Evolutionary conservation across 352 stramenopile species (phyloP).

Genomic region (Phytophthora pini): DNA sequence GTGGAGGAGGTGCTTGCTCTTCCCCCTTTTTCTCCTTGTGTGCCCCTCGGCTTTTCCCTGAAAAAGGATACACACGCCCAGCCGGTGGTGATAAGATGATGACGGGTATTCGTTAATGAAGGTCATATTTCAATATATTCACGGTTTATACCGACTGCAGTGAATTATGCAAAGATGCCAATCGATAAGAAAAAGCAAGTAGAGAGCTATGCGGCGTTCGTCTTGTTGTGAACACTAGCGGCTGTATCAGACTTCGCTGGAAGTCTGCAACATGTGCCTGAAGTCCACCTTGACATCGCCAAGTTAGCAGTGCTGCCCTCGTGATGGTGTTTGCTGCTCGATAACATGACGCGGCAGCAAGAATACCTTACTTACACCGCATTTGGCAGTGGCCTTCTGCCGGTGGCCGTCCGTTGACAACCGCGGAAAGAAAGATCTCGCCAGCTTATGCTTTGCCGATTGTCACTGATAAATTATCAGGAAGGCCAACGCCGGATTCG

Average conservation of each 20-base stretch:
- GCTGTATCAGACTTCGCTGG: background rate
- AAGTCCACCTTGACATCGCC: background rate
- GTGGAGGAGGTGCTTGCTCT: conserved; percentile 20
- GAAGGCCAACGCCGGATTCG: too few species aligned
- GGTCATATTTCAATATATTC: background rate
- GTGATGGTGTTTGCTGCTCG: background rate
- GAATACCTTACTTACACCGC: background rate
- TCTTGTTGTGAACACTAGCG: conserved; percentile 1
- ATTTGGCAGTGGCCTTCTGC: background rate
- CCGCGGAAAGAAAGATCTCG: conserved; percentile 8
- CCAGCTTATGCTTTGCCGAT: background rate
- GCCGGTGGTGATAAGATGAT: background rate
- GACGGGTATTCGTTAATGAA: background rate
- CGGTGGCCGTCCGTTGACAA: background rate
- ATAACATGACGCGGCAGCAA: background rate
- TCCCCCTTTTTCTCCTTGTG: conserved; percentile 39
- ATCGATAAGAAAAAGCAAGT: background rate
- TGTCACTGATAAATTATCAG: too few species aligned
- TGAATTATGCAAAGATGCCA: background rate
- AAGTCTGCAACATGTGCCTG: conserved; percentile 8
- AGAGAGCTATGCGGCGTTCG: background rate
- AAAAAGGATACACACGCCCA: conserved; percentile 27
- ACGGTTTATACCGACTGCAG: background rate
- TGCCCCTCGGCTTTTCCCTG: conserved; percentile 28
- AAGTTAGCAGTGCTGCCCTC: background rate